Base-by-base conservation (phyloP, 2,329 filamentous ascomycete genomes). In the Paracoccidioides brasiliensis region DNA sequence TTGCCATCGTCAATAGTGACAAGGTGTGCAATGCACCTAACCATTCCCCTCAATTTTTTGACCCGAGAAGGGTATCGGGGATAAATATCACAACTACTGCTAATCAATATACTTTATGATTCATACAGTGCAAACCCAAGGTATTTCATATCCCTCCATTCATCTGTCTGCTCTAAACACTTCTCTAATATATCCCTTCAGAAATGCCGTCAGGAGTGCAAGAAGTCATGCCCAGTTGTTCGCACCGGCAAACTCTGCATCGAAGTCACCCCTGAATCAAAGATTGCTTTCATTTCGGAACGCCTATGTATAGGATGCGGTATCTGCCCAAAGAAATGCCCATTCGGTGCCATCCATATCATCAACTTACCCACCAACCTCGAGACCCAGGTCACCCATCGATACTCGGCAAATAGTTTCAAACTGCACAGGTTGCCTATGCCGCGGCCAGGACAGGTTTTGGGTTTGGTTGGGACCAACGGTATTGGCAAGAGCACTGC, bases 401-500 rank as follows among this genome's bases (percentile, higher is more conserved):
- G 93, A 70, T 98, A 98, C 79, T 95, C 91, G 55, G 91, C 93
- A 72, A 98, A 98, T 80, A 96, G 90, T 77, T 98, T 98, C 83
- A 98, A 98, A 80, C 83, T 98, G 63, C 93, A 98, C 74, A 85
- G 94, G 65, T 80, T 97, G 68, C 93, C 94, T 56, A 96, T 91
- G 81, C 93, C 93, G 60, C 85, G 93, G 58, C 91, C 93, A 37
- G 93, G 93, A 60, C 89, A 97, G 70, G 94, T 98, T 35, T 76
- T 98, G 56, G 93, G 93, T 78, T 80, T 98, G 53, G 94, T 98
- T 46, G 94, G 93, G 72, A 97, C 93, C 66, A 98, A 98, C 83
- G 93, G 94, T 89, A 98, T 97, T 67, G 93, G 93, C 74, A 98
- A 98, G 83, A 96, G 90, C 77, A 98, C 93, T n/a, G 94, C 93